Evolutionary conservation across 1,284 basidiomycete species (phyloP).

Genomic region (Leccinum ponderosum): DNA sequence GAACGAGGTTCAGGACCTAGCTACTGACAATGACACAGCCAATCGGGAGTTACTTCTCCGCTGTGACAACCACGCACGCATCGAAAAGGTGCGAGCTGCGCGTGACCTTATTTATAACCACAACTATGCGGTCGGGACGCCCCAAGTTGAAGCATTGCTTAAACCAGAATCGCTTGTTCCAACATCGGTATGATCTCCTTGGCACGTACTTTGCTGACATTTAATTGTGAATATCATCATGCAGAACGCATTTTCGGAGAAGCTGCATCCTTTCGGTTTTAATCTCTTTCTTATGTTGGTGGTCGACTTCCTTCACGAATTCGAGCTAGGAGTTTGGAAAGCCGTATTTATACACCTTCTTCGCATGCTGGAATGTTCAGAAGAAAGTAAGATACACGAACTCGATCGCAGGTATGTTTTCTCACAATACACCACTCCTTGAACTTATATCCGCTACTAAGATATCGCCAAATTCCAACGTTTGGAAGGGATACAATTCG

Average conservation of each 20-base stretch:
- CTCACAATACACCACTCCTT: no score
- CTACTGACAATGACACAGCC: background rate
- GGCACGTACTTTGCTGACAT: background rate
- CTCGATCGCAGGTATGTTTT: background rate
- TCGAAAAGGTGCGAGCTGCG: conserved; percentile 7
- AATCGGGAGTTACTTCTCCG: background rate
- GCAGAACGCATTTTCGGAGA: conserved; percentile 2
- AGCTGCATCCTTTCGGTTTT: background rate
- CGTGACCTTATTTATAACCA: conserved; percentile 16
- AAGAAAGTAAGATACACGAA: background rate
- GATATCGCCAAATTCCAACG: background rate
- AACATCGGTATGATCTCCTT: background rate
- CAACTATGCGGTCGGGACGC: conserved; percentile 10
- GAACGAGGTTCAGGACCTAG: background rate
- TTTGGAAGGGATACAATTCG: conserved; percentile 8
- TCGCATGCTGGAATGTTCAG: background rate
- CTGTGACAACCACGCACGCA: background rate
- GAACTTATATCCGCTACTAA: background rate
- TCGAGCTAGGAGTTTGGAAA: background rate
- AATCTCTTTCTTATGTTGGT: background rate
- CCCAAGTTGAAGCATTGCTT: conserved; percentile 10
- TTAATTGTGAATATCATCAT: background rate
- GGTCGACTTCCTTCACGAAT: background rate
- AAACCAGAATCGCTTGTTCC: conserved; percentile 9
- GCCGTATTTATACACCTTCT: background rate